These are phyloP conservation scores for Lachnellula arida DNA, from an alignment of 2,329 filamentous ascomycete species.

Conservation along the genomic window DNA sequence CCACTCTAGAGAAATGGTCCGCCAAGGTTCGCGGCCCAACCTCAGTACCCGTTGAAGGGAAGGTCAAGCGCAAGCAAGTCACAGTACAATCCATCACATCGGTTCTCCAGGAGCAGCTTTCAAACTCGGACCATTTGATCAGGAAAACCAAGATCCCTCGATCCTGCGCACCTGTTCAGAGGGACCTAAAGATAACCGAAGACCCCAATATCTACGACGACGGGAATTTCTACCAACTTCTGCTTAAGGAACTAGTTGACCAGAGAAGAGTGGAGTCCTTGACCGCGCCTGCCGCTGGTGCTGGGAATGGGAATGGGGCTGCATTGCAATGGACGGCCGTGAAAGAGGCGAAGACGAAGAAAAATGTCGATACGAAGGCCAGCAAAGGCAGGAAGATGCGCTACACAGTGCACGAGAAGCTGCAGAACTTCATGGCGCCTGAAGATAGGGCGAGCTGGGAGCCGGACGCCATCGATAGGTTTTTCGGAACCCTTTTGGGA, in stretches of 20 bases:
- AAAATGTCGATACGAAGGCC: constrained; percentile 85
- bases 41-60: constrained; percentile 50
- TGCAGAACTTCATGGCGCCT: constrained; percentile 96
- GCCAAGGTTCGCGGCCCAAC: constrained; percentile 64
- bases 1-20: constrained; percentile 86
- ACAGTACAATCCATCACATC: constrained; percentile 58
- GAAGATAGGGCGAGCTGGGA: constrained; percentile 81
- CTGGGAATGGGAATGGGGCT: constrained; percentile 34
- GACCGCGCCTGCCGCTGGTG: constrained; percentile 34
- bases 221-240: constrained; percentile 86
- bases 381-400: constrained; percentile 93
- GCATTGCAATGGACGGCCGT: constrained; percentile 57
- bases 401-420: constrained; percentile 92
- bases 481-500: constrained; percentile 72
- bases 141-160: constrained; percentile 66
- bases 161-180: constrained; percentile 71
- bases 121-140: constrained; percentile 60
- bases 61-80: constrained; percentile 44
- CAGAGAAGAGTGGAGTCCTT: constrained; percentile 71
- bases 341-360: constrained; percentile 74
- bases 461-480: constrained; percentile 68
- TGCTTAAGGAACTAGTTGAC: constrained; percentile 90
- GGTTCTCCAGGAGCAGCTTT: constrained; percentile 64
- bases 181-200: constrained; percentile 50
- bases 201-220: constrained; percentile 78